These are phyloP conservation scores for Emericellopsis terricola DNA, from an alignment of 495 filamentous ascomycete species.

Conservation along the genomic window DNA sequence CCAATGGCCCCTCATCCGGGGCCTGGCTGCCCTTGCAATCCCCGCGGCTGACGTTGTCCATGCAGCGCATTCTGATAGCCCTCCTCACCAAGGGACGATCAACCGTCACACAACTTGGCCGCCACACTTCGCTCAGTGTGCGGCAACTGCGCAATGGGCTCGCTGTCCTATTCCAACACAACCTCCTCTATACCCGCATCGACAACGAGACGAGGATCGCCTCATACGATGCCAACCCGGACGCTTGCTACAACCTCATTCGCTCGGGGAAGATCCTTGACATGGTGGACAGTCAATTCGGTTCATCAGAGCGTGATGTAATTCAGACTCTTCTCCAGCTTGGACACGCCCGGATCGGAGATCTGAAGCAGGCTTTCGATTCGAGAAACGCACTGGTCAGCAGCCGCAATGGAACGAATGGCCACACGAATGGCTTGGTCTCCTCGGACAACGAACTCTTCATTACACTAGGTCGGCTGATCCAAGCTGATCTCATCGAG, in stretches of 20 bases:
- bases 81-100: constrained; percentile 64
- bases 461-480: constrained; percentile 21
- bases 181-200: constrained; percentile 60
- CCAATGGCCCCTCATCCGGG: not conserved
- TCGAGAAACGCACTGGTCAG: constrained; percentile 4
- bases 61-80: constrained; percentile 58
- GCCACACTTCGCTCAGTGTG: constrained; percentile 45
- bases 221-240: constrained; percentile 62
- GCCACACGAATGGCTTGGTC: constrained; percentile 7
- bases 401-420: constrained; percentile 18
- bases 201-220: constrained; percentile 42
- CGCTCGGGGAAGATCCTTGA: constrained; percentile 71
- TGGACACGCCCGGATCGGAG: constrained; percentile 56
- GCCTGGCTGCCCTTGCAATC: not conserved
- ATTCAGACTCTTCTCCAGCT: constrained; percentile 56
- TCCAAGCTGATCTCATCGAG: constrained; percentile 26
- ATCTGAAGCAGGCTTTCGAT: constrained; percentile 35
- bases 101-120: constrained; percentile 43
- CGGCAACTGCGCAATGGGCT: constrained; percentile 61
- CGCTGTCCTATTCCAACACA: constrained; percentile 70
- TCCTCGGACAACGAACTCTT: constrained; percentile 17
- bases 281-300: constrained; percentile 50
- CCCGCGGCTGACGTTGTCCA: not conserved
- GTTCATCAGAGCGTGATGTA: constrained; percentile 47
- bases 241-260: constrained; percentile 58